phyloP scores from a whole-genome alignment of 2,329 filamentous ascomycete genomes.

The Fusarium circinatum region DNA sequence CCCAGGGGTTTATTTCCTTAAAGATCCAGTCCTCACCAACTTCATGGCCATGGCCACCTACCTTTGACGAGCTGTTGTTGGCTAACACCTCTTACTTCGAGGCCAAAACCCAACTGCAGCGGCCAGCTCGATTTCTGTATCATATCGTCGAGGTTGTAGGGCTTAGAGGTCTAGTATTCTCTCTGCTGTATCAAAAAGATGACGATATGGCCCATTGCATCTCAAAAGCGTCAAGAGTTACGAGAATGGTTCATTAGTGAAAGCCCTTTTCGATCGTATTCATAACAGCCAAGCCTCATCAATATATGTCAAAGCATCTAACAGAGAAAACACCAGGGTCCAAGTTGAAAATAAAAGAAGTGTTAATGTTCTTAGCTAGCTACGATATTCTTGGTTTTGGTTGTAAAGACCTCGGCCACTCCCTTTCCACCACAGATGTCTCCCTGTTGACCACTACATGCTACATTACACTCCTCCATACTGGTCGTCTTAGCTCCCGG shows the following conservation, averaged over 20 bases:
- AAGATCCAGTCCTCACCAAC: too few species aligned
- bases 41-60: too few species aligned
- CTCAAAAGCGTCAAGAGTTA: too few species aligned
- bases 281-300: too few species aligned
- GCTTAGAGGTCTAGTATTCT: rapidly evolving
- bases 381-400: background rate
- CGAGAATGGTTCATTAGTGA: rapidly evolving
- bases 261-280: too few species aligned
- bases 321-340: too few species aligned
- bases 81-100: too few species aligned
- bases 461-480: background rate
- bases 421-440: background rate
- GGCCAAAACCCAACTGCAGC: too few species aligned
- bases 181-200: rapidly evolving
- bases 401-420: background rate
- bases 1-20: too few species aligned
- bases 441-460: background rate
- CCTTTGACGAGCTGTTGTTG: too few species aligned
- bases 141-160: rapidly evolving
- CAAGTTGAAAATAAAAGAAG: too few species aligned
- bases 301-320: too few species aligned
- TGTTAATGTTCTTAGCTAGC: rapidly evolving
- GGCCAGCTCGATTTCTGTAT: rapidly evolving
- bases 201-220: rapidly evolving
- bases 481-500: background rate